phyloP scores from a whole-genome alignment of 129 eudicot species.

The Oenanthe sinensis region DNA sequence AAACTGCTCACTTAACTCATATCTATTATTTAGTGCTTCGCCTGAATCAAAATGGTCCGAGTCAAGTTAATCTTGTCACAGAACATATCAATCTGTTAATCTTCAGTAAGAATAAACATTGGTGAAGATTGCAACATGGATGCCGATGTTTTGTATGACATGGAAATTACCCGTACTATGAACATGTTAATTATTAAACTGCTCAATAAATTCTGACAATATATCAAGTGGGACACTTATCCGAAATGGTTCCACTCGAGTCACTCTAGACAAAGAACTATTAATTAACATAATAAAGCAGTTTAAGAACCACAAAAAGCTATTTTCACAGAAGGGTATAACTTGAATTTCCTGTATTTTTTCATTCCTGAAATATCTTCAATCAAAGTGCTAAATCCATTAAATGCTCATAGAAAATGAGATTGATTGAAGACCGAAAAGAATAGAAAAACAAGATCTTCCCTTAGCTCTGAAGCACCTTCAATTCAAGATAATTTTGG shows the following conservation, averaged over 20 bases:
- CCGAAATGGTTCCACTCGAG: background rate
- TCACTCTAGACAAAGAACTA: background rate
- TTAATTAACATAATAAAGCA: background rate
- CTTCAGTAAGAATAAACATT: background rate
- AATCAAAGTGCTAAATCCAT: background rate
- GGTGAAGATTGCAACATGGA: background rate
- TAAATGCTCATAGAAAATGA: background rate
- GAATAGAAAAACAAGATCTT: background rate
- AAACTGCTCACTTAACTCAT: background rate
- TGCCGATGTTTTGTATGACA: background rate
- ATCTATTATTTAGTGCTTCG: background rate
- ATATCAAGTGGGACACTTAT: background rate
- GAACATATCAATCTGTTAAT: background rate
- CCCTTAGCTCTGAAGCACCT: background rate
- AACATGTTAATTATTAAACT: background rate
- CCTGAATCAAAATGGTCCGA: background rate
- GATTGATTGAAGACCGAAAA: background rate
- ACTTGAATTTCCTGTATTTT: background rate
- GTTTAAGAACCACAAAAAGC: background rate
- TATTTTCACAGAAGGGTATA: background rate
- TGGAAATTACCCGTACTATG: background rate
- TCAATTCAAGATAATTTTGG: background rate
- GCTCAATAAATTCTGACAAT: background rate
- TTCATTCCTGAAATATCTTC: background rate
- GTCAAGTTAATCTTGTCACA: background rate